phyloP scores from a whole-genome alignment of 75 land plant species.

The Azolla pinnata region DNA sequence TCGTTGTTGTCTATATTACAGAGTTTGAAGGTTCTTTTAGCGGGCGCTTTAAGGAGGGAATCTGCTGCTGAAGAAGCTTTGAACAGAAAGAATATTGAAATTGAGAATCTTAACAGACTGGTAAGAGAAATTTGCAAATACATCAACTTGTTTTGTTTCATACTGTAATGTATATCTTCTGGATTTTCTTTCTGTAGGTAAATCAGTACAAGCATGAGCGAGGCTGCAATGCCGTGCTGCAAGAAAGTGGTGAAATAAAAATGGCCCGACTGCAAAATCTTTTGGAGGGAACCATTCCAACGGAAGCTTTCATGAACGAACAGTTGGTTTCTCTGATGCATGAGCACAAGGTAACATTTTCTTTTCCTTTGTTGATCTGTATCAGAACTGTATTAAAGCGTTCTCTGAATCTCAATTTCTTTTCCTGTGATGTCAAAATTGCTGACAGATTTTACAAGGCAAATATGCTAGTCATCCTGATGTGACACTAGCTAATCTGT shows the following conservation, averaged over 20 bases:
- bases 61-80: conserved; percentile 68
- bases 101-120: conserved; percentile 70
- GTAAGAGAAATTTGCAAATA: no score
- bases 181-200: conserved; percentile 30
- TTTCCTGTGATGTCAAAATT: no score
- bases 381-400: no score
- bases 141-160: no score
- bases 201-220: conserved; percentile 89
- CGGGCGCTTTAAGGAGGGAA: conserved; percentile 85
- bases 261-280: conserved; percentile 73
- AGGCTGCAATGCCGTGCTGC: conserved; percentile 68
- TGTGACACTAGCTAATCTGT: conserved; percentile 45
- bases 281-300: conserved; percentile 72
- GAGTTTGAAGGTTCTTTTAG: conserved; percentile 70
- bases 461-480: conserved; percentile 90
- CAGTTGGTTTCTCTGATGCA: conserved; percentile 52
- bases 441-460: conserved; percentile 75
- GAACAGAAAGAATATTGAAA: conserved; percentile 63
- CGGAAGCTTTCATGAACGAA: conserved; percentile 68
- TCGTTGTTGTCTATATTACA: no score
- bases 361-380: no score
- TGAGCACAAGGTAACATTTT: conserved; percentile 60
- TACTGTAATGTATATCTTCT: background rate
- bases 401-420: no score
- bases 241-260: conserved; percentile 72